Conservation (phyloP, 2,329 filamentous ascomycete species). For the Ceratocystis colombiana region DNA sequence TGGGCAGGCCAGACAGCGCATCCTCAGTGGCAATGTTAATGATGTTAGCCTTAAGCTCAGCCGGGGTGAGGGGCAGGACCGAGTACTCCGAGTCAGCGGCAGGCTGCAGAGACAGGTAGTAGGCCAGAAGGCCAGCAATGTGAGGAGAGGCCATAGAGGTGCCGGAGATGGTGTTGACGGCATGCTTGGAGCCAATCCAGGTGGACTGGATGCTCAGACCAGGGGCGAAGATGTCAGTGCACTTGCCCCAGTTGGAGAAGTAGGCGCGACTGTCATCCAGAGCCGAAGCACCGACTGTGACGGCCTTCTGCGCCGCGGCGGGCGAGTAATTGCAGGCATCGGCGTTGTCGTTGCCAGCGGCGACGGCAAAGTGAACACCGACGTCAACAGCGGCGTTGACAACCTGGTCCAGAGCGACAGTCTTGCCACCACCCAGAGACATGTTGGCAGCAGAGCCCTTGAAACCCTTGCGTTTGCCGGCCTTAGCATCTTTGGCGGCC, state of each 20-base stretch:
- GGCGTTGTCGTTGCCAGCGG: conserved; percentile 96
- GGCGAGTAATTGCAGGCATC: conserved; percentile 99
- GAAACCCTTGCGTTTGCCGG: conserved; percentile 87
- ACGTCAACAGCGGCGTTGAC: conserved; percentile 88
- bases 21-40: conserved; percentile 72
- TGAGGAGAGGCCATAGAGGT: conserved; percentile 99
- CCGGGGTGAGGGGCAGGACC: conserved; percentile 78
- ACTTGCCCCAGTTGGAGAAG: conserved; percentile 99
- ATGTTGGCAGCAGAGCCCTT: conserved; percentile 99
- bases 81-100: conserved; percentile 81
- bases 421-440: conserved; percentile 97
- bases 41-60: conserved; percentile 84
- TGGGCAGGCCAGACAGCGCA: conserved; percentile 70
- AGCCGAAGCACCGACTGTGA: conserved; percentile 92
- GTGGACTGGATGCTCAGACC: conserved; percentile 95
- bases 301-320: conserved; percentile 77
- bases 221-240: conserved; percentile 97
- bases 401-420: conserved; percentile 75
- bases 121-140: conserved; percentile 90
- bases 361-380: conserved; percentile 94
- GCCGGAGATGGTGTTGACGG: conserved; percentile 97
- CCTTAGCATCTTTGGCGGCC: conserved; percentile 68
- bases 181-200: conserved; percentile 94
- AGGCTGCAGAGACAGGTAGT: conserved; percentile 94
- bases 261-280: conserved; percentile 93